phyloP scores from a whole-genome alignment of 2,329 filamentous ascomycete genomes.

The Metarhizium brunneum region DNA sequence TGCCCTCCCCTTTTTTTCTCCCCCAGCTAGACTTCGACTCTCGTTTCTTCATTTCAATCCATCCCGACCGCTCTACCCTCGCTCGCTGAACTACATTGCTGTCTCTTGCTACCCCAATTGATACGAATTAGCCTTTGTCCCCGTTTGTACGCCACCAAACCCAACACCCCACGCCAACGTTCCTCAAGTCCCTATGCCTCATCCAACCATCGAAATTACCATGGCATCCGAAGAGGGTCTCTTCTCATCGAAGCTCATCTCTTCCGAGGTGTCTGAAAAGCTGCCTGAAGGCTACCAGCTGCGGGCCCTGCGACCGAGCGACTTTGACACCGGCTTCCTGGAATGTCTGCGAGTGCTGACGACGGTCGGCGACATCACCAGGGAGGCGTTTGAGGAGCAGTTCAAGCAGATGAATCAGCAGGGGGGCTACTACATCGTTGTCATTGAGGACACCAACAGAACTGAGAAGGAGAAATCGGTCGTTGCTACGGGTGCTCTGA shows the following conservation, averaged over 20 bases:
- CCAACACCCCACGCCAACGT: neutral
- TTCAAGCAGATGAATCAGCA: conserved; percentile 73
- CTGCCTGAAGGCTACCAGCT: conserved; percentile 77
- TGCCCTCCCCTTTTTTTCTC: neutral
- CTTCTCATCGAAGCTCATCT: conserved; percentile 71
- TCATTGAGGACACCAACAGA: conserved; percentile 63
- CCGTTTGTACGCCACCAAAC: neutral
- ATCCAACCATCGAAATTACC: conserved; percentile 6
- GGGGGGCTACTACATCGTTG: conserved; percentile 76
- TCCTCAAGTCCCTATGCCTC: conserved; percentile 1
- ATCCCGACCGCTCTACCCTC: neutral
- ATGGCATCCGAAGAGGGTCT: conserved; percentile 43
- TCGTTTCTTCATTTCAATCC: neutral
- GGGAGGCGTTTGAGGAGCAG: conserved; percentile 65
- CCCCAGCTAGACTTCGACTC: neutral
- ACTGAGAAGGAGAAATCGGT: conserved; percentile 48
- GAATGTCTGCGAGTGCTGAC: conserved; percentile 88
- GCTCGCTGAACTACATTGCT: neutral
- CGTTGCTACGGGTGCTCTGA: conserved; percentile 82
- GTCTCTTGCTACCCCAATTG: neutral
- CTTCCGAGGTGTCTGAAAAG: conserved; percentile 58
- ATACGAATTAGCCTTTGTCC: neutral
- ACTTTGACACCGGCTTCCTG: conserved; percentile 77
- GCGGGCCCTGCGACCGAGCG: conserved; percentile 67
- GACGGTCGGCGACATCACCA: conserved; percentile 77